Evolutionary conservation across 1,284 basidiomycete species (phyloP), one percentile per base, ranked within the genome.

Genomic region (Mycena sp.): DNA sequence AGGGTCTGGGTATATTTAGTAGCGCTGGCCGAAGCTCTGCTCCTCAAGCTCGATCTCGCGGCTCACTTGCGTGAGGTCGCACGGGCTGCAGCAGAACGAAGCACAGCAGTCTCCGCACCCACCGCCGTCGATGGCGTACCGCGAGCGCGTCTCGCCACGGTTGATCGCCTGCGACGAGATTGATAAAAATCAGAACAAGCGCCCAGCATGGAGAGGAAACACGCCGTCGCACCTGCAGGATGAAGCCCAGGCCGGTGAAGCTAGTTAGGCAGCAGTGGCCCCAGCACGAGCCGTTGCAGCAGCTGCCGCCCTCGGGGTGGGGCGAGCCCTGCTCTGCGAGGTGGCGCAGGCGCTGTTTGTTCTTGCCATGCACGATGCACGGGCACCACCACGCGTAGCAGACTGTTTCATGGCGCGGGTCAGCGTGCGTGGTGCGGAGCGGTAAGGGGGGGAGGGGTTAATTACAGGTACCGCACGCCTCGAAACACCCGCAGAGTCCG

Each of bases 41-140:
- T 81, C 80, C 67, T 81, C 80, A 19, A 76, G 60, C 65, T 74
- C 71, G 14, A 81, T 41, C 70, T 81, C 80, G n/a, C 75, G 73
- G 43, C 70, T 70, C 43, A 74, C 77, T 59, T 81, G 80, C 3
- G 74, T 73, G 53, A 81, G 73, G 10, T 72, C 71, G 58, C 80
- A 81, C 10, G 75, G 69, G 2, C 62, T 57, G 69, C 79, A 81
- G 50, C 76, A 80, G 46, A 65, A 76, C 6, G 73, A 61, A 2
- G 68, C 52, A 29, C 65, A 58, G 63, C 73, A 80, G 58, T 80
- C 80, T 37, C 66, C 68, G 37, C 62, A 60, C 2, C 62, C 60
- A 21, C 68, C 65, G 11, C 79, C 80, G 21, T 54, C 53, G 57
- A 81, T 80, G 45, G 67, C 61, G 63, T 81, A 80, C 3, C 79